A percentile compares a stretch with the other conserved stretches of the same genome.
phyloP scores from a whole-genome alignment of 495 filamentous ascomycete genomes.

The Penicillium tannophilum region DNA sequence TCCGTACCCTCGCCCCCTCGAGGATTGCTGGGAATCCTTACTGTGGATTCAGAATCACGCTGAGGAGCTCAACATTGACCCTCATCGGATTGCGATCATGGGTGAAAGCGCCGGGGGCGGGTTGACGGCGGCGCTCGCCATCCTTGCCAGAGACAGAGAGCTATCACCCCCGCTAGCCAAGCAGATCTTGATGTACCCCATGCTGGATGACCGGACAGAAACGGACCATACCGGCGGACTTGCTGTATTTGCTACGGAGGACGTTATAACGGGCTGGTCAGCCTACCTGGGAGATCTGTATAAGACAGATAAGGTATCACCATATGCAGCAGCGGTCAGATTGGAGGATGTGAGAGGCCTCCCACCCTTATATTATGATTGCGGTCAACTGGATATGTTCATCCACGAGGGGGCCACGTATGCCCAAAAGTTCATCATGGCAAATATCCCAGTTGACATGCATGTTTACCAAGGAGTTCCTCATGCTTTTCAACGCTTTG shows the following conservation, averaged over 20 bases:
- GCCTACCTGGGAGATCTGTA: constrained; percentile 27
- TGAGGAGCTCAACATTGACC: constrained; percentile 47
- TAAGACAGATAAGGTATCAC: constrained; percentile 14
- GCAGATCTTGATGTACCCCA: constrained; percentile 53
- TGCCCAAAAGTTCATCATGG: constrained; percentile 20
- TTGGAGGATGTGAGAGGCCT: constrained; percentile 23
- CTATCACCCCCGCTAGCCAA: constrained; percentile 40
- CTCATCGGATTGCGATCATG: constrained; percentile 27
- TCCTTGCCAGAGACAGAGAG: constrained; percentile 43
- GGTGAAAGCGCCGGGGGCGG: constrained; percentile 62
- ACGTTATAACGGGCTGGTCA: constrained; percentile 33
- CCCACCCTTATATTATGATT: constrained; percentile 29
- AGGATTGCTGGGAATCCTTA: constrained; percentile 44
- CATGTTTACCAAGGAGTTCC: constrained; percentile 32
- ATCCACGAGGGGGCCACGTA: constrained; percentile 26
- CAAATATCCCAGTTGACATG: constrained; percentile 25
- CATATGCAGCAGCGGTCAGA: constrained; percentile 29
- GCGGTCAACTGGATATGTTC: constrained; percentile 30
- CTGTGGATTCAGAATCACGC: constrained; percentile 43
- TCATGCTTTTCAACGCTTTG: constrained; percentile 24
- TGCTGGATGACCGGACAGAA: constrained; percentile 42
- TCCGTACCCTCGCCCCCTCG: constrained; percentile 33
- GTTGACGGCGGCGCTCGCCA: constrained; percentile 40
- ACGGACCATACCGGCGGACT: constrained; percentile 14
- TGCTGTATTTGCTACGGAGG: constrained; percentile 18